Base-by-base conservation (phyloP, 139 green algal species). In the Chlorella sp. region DNA sequence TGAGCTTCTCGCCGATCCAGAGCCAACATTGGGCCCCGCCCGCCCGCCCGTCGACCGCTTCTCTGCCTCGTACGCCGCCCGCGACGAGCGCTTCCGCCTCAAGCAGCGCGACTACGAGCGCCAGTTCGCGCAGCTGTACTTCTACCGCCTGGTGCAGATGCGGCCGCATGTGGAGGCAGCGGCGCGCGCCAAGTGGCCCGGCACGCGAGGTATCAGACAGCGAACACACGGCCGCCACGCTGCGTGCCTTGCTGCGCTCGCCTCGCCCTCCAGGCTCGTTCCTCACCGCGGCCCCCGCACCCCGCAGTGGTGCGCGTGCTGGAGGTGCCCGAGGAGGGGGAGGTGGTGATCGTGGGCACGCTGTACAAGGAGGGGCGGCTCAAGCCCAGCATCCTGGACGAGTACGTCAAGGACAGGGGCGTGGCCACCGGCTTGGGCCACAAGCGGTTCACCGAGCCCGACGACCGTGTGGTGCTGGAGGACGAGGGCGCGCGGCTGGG, bases 321-420 rank as follows among this genome's bases (percentile, higher is more conserved):
- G 59, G 77, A 90, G 4, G 75, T 98, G 23, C 82, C 90, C 2
- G 90, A 97, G 77, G 89, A 81, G 38, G 78, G 87, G 53, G 87
- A 95, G 58, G 89, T 91, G 43, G 82, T 80, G 12, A 83, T 97
- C 5, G 78, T 97, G 0, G 96, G 96, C 38, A 99, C 95, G 7
- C 59, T 99, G 21, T 99, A 95, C 88, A 99, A 99, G 86, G 87
- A 98, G 43, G 96, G 97, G 94, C 88, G 91, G 82, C 86, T 98
- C 27, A 98, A 98, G 87, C 96, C 96, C 2, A 88, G 68, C 79
- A 96, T 98, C 51, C 79, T 99, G 71, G 94, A 99, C 70, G 96
- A 99, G 71, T 99, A 99, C 80, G 79, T 85, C 29, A 88, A 87
- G 73, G 82, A 86, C 42, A 35, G 67, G 2, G 50, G 38, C 35